Base-by-base conservation (phyloP, 2,329 filamentous ascomycete genomes). In the Chrysosporium keratinophilum region DNA sequence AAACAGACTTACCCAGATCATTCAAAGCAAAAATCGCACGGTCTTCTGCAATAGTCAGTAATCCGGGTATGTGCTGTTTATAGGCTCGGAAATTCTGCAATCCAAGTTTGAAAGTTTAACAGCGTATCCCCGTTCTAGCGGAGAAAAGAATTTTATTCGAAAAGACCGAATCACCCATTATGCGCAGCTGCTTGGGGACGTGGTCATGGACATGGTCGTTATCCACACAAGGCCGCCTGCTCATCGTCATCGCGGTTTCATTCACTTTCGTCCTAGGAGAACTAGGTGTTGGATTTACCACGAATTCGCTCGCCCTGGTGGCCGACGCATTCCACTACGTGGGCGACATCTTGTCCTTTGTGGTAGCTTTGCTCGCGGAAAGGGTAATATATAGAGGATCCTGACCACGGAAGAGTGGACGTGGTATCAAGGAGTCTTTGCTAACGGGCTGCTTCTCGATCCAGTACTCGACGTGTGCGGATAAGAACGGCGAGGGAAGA, bases 301-400 rank as follows among this genome's bases (percentile, higher is more conserved):
- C 86, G 1, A 75, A 76, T 50, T 88, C 85, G 0, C 73, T 90
- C 10, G 84, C 84, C 0, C 73, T 90, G 1, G 73, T 89, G 23
- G 85, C 86, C 28, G 86, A 90, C 73, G 84, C 87, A 1, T 88
- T 89, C 61, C 86, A 89, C 65, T 87, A 88, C 64, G 83, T 85
- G 70, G 57, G 78, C 63, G 52, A 59, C n/a, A 39, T 37, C 23
- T 44, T 41, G 11, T 52, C 57, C 5, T 57, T 59, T 40, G 47
- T 57, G 4, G 56, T 59, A 5, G 55, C 57, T 9, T 52, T 56
- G 20, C 12, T 56, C 4, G 57, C 55, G 5, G 52, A 59, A 33
- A 54, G 45, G 47, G 57, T 59, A 50, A 50, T 12, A n/a, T n/a
- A n/a, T n/a, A n/a, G n/a, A n/a, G n/a, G n/a, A n/a, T n/a, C n/a